Evolutionary conservation across 2,329 filamentous ascomycete species (phyloP).

Genomic region (Bipolaris oryzae): DNA sequence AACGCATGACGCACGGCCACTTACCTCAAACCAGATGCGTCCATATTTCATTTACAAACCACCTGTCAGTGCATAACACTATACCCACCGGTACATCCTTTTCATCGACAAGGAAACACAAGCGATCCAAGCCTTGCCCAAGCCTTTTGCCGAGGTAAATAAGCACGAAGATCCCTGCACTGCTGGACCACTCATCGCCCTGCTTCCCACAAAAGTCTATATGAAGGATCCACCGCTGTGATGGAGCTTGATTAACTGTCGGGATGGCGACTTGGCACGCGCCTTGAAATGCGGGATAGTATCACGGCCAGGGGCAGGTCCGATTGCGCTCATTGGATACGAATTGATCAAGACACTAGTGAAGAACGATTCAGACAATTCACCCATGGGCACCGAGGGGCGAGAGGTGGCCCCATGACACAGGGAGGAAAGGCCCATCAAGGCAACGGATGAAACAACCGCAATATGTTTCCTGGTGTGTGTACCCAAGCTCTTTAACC

Average conservation of each 20-base stretch:
- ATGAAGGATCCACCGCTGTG: conserved; percentile 2
- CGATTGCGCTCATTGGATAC: neutral
- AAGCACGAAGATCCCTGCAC: conserved; percentile 9
- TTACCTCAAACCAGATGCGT: neutral
- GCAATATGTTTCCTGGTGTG: conserved; percentile 11
- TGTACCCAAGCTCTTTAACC: conserved; percentile 7
- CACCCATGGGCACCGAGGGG: neutral
- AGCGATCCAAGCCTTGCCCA: conserved; percentile 11
- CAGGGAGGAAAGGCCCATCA: neutral
- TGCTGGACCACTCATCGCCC: neutral
- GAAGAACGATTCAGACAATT: neutral
- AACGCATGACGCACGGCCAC: neutral
- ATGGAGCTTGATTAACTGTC: conserved; percentile 9
- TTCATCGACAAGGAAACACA: neutral
- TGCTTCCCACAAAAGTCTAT: conserved; percentile 12
- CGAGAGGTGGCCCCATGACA: neutral
- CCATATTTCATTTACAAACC: neutral
- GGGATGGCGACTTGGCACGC: conserved; percentile 5
- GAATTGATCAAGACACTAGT: neutral
- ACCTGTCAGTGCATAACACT: neutral
- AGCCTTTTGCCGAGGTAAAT: conserved; percentile 17
- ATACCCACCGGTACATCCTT: conserved; percentile 1
- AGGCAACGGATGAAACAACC: conserved; percentile 5
- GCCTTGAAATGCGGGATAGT: neutral
- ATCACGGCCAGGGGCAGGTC: neutral